Conservation (phyloP, 345 rosid genomes). For the Kandelia obovata region DNA sequence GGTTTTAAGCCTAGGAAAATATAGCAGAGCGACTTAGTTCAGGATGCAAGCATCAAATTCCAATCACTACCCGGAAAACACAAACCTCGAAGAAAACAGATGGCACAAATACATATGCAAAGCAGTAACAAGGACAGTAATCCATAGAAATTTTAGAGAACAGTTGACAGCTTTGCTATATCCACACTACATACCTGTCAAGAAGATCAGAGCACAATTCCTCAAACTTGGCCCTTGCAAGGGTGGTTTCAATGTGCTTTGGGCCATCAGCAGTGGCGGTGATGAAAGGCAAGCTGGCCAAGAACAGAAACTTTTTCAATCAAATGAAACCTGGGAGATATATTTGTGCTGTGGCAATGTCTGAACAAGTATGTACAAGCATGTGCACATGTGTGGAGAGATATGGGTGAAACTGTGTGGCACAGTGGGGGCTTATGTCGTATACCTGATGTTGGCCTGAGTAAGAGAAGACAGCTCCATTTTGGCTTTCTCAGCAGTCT, state of each 20-base stretch:
- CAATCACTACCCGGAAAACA: background rate
- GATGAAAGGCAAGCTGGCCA: constrained; percentile 86
- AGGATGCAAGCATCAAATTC: background rate
- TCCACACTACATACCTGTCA: constrained; percentile 48
- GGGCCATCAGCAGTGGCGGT: constrained; percentile 99
- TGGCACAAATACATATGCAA: background rate
- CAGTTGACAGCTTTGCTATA: no score
- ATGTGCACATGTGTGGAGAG: no score
- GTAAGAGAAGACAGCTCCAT: constrained; percentile 94
- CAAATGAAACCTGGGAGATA: background rate
- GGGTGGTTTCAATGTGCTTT: constrained; percentile 89
- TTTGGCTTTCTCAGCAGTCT: constrained; percentile 94
- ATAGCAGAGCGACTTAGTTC: background rate
- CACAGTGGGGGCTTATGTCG: background rate
- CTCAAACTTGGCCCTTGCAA: constrained; percentile 90
- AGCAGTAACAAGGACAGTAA: background rate
- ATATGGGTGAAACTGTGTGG: no score
- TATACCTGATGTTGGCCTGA: constrained; percentile 82
- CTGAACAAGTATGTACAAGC: no score
- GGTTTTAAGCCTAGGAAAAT: constrained; percentile 54
- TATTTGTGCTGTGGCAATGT: background rate
- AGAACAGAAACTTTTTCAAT: background rate
- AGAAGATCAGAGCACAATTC: constrained; percentile 86
- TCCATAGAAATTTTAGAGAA: no score
- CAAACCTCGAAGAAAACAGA: background rate